Evolutionary conservation across 345 rosid species (phyloP).

Genomic region (Xanthoceras sorbifolium): DNA sequence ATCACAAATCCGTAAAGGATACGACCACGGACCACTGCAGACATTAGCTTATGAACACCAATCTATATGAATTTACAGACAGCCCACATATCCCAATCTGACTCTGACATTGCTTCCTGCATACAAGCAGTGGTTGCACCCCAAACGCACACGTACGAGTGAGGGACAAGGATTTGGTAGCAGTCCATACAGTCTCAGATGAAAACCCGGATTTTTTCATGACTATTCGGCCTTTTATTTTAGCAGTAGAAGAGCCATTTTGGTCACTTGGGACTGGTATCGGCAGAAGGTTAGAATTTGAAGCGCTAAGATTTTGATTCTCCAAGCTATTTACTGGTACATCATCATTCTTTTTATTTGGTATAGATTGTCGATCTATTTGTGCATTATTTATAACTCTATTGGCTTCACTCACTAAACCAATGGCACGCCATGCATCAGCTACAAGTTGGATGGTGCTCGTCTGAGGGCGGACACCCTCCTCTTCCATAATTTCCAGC

Average conservation of each 20-base stretch:
- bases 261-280: conserved; percentile 27
- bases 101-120: conserved; percentile 45
- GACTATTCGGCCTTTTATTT: conserved; percentile 37
- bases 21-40: conserved; percentile 3
- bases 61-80: conserved; percentile 24
- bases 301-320: conserved; percentile 35
- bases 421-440: conserved; percentile 79
- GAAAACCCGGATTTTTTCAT: conserved; percentile 24
- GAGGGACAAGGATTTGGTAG: conserved; percentile 25
- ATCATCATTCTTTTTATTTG: conserved; percentile 28
- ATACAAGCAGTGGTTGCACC: conserved; percentile 32
- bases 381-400: conserved; percentile 39
- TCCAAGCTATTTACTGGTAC: conserved; percentile 35
- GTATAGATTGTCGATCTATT: conserved; percentile 22
- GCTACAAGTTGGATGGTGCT: conserved; percentile 72
- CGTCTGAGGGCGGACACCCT: conserved; percentile 50
- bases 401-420: conserved; percentile 55
- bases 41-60: conserved; percentile 24
- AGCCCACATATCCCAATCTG: conserved; percentile 28
- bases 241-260: conserved; percentile 32
- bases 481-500: conserved; percentile 62
- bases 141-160: conserved; percentile 22
- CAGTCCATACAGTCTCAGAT: conserved; percentile 21
- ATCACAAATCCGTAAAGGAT: not conserved
- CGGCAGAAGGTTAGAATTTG: conserved; percentile 30